phyloP scores from a whole-genome alignment of 2,329 filamentous ascomycete genomes.

The Colletotrichum noveboracense region DNA sequence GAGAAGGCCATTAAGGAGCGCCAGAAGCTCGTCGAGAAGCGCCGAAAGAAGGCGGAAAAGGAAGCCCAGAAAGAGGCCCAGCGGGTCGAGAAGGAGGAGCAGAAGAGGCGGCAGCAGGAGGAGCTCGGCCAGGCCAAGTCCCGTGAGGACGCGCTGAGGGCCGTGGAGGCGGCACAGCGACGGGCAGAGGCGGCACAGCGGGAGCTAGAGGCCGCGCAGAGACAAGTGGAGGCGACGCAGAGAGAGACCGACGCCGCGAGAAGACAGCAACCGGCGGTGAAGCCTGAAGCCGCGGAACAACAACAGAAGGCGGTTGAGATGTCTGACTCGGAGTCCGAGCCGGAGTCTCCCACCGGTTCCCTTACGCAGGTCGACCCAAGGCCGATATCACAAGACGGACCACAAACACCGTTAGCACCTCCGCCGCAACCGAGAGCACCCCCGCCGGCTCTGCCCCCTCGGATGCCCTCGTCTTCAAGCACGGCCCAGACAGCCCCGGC shows the following conservation, averaged over 20 bases:
- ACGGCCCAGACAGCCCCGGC: neutral
- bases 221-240: slow-evolving; percentile 23
- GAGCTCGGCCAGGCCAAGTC: slow-evolving; percentile 32
- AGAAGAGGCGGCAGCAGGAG: slow-evolving; percentile 32
- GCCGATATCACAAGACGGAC: neutral
- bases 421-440: neutral
- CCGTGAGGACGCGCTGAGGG: slow-evolving; percentile 27
- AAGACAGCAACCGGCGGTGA: neutral
- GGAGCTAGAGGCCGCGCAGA: slow-evolving; percentile 13
- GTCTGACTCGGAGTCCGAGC: neutral
- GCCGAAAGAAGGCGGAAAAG: slow-evolving; percentile 49
- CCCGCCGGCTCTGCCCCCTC: neutral
- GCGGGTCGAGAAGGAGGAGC: slow-evolving; percentile 30
- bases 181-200: slow-evolving; percentile 23
- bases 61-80: slow-evolving; percentile 44
- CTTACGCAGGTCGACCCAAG: neutral
- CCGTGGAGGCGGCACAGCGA: neutral
- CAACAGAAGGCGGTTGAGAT: neutral
- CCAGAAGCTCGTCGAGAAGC: slow-evolving; percentile 63
- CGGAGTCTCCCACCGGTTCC: neutral
- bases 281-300: slow-evolving; percentile 1
- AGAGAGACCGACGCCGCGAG: slow-evolving; percentile 5
- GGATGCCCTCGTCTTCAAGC: neutral
- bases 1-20: slow-evolving; percentile 68
- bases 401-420: neutral